Percentiles rank a stretch among this genome's conserved stretches.
Evolutionary conservation across 1,139 yeast genomes (phyloP).

Genomic region (Cylindricascospora bacillispora): DNA sequence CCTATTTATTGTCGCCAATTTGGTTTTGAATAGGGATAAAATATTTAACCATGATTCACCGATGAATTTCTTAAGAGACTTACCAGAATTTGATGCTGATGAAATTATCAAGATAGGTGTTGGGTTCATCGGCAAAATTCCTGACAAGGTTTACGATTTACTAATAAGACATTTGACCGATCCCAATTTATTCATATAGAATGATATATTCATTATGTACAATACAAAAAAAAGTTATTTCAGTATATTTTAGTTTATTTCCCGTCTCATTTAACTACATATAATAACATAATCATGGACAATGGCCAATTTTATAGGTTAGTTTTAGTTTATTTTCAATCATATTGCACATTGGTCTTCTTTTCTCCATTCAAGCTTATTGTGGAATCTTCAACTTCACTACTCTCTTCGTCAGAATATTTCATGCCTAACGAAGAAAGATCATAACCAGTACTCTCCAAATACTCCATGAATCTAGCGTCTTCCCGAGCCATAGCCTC

Average conservation of each 20-base stretch:
- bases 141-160: slow-evolving; percentile 53
- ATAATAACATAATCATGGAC: too few relatives aligned
- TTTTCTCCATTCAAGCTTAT: too few relatives aligned
- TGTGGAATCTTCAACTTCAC: too few relatives aligned
- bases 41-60: slow-evolving; percentile 48
- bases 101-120: slow-evolving; percentile 69
- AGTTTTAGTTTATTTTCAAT: too few relatives aligned
- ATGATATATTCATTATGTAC: too few relatives aligned
- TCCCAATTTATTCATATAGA: too few relatives aligned
- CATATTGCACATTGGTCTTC: too few relatives aligned
- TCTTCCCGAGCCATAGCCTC: slow-evolving; percentile 69
- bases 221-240: too few relatives aligned
- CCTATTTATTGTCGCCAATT: slow-evolving; percentile 72
- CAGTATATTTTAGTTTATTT: too few relatives aligned
- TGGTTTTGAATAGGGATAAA: slow-evolving; percentile 53
- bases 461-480: slow-evolving; percentile 46
- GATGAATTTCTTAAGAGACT: slow-evolving; percentile 58
- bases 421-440: slow-evolving; percentile 16
- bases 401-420: neutral
- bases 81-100: slow-evolving; percentile 61
- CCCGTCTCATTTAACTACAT: too few relatives aligned
- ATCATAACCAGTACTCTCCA: slow-evolving; percentile 45
- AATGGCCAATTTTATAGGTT: too few relatives aligned
- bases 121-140: slow-evolving; percentile 69
- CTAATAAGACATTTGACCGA: slow-evolving; percentile 66